These are phyloP conservation scores for Ascomycota sp. DNA, from an alignment of 2,329 filamentous ascomycete species.

Conservation along the genomic window DNA sequence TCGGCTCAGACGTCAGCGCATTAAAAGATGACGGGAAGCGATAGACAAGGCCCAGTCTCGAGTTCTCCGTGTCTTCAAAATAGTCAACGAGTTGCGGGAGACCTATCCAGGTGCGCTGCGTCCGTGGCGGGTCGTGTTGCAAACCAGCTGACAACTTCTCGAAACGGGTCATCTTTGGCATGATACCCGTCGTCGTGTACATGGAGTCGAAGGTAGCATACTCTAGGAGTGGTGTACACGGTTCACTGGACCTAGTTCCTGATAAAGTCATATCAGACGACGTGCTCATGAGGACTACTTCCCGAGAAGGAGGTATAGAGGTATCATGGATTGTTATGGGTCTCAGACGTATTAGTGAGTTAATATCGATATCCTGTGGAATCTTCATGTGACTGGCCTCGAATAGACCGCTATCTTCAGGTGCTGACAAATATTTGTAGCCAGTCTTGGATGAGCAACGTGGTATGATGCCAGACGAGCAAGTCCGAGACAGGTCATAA, in stretches of 20 bases:
- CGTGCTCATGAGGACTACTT: conserved; percentile 21
- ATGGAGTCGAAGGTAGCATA: conserved; percentile 46
- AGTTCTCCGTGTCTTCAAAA: conserved; percentile 52
- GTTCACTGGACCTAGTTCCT: conserved; percentile 18
- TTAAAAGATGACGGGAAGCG: conserved; percentile 48
- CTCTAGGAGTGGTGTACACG: conserved; percentile 42
- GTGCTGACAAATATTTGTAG: conserved; percentile 15
- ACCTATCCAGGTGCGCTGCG: conserved; percentile 37
- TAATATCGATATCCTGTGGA: conserved; percentile 37
- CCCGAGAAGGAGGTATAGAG: conserved; percentile 1
- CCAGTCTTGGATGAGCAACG: conserved; percentile 10
- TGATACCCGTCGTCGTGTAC: conserved; percentile 39
- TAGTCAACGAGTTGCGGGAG: conserved; percentile 43
- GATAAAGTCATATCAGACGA: conserved; percentile 27
- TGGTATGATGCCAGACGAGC: conserved; percentile 23
- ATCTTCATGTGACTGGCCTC: conserved; percentile 41
- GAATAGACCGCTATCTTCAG: conserved; percentile 29
- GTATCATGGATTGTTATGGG: conserved; percentile 17
- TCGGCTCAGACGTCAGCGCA: conserved; percentile 30
- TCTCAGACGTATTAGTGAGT: conserved; percentile 8
- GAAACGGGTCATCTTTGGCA: conserved; percentile 43
- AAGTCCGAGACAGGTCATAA: conserved; percentile 52
- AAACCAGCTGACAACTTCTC: conserved; percentile 40
- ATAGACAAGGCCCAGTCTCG: conserved; percentile 56
- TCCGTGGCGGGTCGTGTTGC: conserved; percentile 29